These are phyloP conservation scores for Coix lacrymajobi DNA, from an alignment of 176 grass and related monocot genomes.

Conservation along the genomic window DNA sequence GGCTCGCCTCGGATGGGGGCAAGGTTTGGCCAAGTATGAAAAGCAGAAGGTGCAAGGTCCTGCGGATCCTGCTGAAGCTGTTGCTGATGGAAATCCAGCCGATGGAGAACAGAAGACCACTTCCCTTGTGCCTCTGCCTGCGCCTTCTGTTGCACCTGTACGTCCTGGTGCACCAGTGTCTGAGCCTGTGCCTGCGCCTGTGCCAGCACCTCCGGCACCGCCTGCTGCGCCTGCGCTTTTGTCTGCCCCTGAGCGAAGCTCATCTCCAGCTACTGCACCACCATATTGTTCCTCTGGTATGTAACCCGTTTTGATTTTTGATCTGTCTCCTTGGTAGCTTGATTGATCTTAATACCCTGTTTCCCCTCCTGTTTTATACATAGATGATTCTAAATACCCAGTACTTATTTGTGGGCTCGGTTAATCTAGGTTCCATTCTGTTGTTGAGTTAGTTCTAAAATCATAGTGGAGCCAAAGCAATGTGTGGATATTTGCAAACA, in stretches of 20 bases:
- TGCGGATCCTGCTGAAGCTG: constrained; percentile 16
- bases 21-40: constrained; percentile 96
- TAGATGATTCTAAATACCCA: not conserved
- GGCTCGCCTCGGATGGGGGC: constrained; percentile 89
- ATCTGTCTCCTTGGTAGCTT: not conserved
- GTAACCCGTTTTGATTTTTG: not conserved
- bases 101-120: constrained; percentile 12
- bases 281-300: constrained; percentile 35
- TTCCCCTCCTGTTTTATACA: not conserved
- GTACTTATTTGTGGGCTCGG: not conserved
- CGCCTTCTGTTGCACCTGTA: not conserved
- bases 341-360: not conserved
- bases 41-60: constrained; percentile 76
- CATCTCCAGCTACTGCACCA: constrained; percentile 4
- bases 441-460: not conserved
- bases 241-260: not conserved
- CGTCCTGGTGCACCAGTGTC: not conserved
- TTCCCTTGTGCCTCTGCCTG: not conserved
- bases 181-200: not conserved
- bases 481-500: not conserved
- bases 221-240: not conserved
- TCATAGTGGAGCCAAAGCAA: not conserved
- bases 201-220: not conserved
- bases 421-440: not conserved
- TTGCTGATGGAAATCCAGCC: constrained; percentile 20